Percentiles rank a stretch among this genome's conserved stretches.
These are phyloP conservation scores for Pisolithus orientalis DNA, from an alignment of 768 basidiomycete species.

Conservation along the genomic window DNA sequence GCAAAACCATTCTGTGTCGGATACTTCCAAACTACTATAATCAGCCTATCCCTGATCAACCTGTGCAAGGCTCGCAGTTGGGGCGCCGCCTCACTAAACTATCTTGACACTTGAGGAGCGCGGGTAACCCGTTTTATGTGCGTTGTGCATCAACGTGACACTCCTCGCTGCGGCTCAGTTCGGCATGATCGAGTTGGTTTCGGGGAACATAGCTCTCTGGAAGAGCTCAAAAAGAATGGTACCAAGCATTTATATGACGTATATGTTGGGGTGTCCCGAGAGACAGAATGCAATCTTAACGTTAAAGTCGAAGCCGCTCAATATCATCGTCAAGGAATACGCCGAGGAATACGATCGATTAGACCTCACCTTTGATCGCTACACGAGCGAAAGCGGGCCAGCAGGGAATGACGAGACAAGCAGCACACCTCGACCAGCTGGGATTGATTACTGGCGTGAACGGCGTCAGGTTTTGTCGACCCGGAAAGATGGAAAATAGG, in stretches of 20 bases:
- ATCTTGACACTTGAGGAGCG: conserved; percentile 97
- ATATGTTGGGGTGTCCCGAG: conserved; percentile 91
- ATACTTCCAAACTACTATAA: conserved; percentile 93
- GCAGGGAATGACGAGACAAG: conserved; percentile 64
- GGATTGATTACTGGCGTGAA: conserved; percentile 47
- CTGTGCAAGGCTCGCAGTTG: conserved; percentile 89
- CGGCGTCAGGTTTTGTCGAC: conserved; percentile 79
- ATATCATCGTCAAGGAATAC: conserved; percentile 89
- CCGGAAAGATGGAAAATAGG: conserved; percentile 86
- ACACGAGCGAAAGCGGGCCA: conserved; percentile 85
- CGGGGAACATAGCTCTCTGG: conserved; percentile 78
- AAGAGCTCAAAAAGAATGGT: conserved; percentile 76
- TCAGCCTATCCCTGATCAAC: conserved; percentile 91
- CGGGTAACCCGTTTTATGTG: conserved; percentile 49
- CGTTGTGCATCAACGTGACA: neutral
- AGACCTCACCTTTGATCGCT: conserved; percentile 88
- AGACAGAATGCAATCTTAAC: conserved; percentile 42
- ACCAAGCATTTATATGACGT: conserved; percentile 94
- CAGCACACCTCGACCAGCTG: conserved; percentile 47
- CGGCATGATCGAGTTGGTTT: conserved; percentile 85
- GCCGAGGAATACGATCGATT: conserved; percentile 79
- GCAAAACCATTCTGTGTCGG: conserved; percentile 98
- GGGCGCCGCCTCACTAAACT: conserved; percentile 90
- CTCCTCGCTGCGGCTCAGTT: conserved; percentile 38
- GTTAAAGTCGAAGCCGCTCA: conserved; percentile 58